These are phyloP conservation scores for Sequoia sempervirens DNA, from an alignment of 75 land plant genomes.

Conservation along the genomic window DNA sequence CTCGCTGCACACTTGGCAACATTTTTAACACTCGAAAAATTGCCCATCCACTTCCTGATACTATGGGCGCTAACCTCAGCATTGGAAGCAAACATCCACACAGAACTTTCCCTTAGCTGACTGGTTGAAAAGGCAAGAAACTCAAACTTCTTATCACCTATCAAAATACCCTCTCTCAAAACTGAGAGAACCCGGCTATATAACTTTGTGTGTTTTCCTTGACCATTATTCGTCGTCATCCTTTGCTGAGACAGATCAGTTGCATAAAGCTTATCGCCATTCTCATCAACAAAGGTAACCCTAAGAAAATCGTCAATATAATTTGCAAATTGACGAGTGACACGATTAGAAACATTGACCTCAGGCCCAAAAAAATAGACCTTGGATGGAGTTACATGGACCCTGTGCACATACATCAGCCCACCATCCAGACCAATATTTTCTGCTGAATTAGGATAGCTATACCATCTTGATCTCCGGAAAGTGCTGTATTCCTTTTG, in stretches of 20 bases:
- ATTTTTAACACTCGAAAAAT: constrained; percentile 66
- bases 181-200: constrained; percentile 47
- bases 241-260: constrained; percentile 26
- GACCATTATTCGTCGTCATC: background rate
- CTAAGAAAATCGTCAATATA: constrained; percentile 71
- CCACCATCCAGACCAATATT: constrained; percentile 33
- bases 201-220: constrained; percentile 29
- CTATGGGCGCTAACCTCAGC: constrained; percentile 40
- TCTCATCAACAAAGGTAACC: constrained; percentile 82
- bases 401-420: constrained; percentile 49
- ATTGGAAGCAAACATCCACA: constrained; percentile 87
- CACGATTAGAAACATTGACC: constrained; percentile 76
- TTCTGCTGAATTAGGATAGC: constrained; percentile 6
- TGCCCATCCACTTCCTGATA: constrained; percentile 88
- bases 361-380: constrained; percentile 88
- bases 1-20: constrained; percentile 97
- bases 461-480: background rate
- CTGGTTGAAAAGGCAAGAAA: constrained; percentile 95
- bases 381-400: constrained; percentile 74
- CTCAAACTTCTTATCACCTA: constrained; percentile 68
- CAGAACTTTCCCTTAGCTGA: constrained; percentile 77
- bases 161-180: constrained; percentile 51
- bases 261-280: constrained; percentile 39
- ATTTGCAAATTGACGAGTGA: constrained; percentile 41
- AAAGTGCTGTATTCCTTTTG: constrained; percentile 20